Conservation (phyloP, 441 rosid genomes). For the Heliophila coronopifolia region DNA sequence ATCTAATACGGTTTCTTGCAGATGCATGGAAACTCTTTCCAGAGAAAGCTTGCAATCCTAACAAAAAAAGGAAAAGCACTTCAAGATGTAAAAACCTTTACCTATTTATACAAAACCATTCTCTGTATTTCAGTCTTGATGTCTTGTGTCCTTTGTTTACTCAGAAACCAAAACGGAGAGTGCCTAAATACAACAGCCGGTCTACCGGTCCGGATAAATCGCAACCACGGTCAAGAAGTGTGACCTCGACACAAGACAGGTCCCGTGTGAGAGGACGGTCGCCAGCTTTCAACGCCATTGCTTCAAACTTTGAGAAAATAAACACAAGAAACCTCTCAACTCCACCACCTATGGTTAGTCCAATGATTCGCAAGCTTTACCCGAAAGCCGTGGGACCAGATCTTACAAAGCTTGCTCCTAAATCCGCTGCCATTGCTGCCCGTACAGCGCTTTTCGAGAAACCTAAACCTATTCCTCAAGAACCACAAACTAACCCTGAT, state of each 20-base stretch:
- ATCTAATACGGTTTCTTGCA: conserved; percentile 28
- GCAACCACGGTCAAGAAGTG: conserved; percentile 85
- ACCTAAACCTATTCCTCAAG: conserved; percentile 49
- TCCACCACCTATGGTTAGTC: conserved; percentile 82
- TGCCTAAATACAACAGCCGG: conserved; percentile 72
- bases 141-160: conserved; percentile 10
- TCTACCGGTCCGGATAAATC: conserved; percentile 76
- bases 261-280: conserved; percentile 97
- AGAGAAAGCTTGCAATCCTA: conserved; percentile 70
- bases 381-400: conserved; percentile 77
- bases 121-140: conserved; percentile 13
- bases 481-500: conserved; percentile 50
- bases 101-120: conserved; percentile 5
- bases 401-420: conserved; percentile 45
- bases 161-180: conserved; percentile 91
- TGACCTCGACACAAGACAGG: conserved; percentile 91
- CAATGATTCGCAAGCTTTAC: conserved; percentile 68
- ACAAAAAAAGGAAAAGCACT: conserved; percentile 67
- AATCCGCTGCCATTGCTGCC: conserved; percentile 70
- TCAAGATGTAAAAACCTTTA: conserved; percentile 38
- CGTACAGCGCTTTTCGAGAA: conserved; percentile 62
- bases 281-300: conserved; percentile 94
- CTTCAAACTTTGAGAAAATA: conserved; percentile 84
- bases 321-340: conserved; percentile 86
- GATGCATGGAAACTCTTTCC: conserved; percentile 95